Evolutionary conservation across 192 early-diverging fungal genomes (phyloP), one percentile per base, ranked within the genome.

Genomic region (Coemansia sp.): DNA sequence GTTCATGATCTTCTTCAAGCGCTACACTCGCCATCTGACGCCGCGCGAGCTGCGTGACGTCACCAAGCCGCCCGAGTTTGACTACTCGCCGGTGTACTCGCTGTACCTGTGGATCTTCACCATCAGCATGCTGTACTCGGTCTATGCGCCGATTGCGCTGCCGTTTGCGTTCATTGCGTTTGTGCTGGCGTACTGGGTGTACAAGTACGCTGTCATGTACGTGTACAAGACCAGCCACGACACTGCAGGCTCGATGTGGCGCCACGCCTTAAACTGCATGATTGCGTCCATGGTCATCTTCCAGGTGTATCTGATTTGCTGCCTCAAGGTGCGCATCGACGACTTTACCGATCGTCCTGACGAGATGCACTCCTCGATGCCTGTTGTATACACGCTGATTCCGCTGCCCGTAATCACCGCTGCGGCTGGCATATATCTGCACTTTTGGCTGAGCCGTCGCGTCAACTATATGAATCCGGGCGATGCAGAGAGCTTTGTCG

Each of bases 161-260:
- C 82, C 85, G 23, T 90, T 90, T 76, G 84, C 85, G 0, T 73
- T 85, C 21, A 23, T 90, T 9, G 84, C 83, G 40, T 90, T 89
- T 56, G 69, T 83, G 8, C 65, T 90, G 36, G 85, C 87, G 4
- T 85, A 85, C 57, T 72, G 89, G 67, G 85, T 86, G 11, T 92
- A 85, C 80, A 87, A 86, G 76, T 90, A 92, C 78, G 83, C 85
- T 19, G 44, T 89, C 9, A 87, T 91, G 87, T 89, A 88, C 66
- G 88, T 92, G 20, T 90, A 88, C 81, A 81, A 81, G 61, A 92
- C 90, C 19, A 76, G 78, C 50, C 67, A 87, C 40, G 87, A 92
- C 42, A 89, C 88, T 0, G 89, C 83, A 21, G 90, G 90, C 34
- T 82, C 79, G 22, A 88, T 90, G 72, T 90, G 87, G 86, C 84